Evolutionary conservation across 495 filamentous ascomycete genomes (phyloP), one percentile per base, ranked within the genome.

Genomic region (Delitschia confertaspora): DNA sequence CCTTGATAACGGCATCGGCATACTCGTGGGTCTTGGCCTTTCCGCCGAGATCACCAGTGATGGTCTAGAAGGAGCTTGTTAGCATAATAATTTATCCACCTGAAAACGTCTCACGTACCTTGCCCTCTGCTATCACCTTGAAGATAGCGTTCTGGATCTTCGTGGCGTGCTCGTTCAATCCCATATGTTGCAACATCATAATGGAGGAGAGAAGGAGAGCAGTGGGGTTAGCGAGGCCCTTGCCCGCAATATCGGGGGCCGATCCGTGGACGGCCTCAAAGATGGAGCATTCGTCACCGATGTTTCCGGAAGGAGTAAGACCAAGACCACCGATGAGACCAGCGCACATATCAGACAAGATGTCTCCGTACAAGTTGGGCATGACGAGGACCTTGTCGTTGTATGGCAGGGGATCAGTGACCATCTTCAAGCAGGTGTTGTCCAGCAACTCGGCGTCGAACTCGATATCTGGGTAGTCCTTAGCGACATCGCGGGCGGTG

Each of bases 161-260:
- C 60, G 75, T 68, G 40, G 93, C 91, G 60, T 95, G 79, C 44
- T 86, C 75, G 59, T 72, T 75, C 40, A 96, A 72, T 53, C 82
- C 82, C 93, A 98, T 96, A 70, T 96, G 93, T 64, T 93, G 83
- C 76, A 98, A 69, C 91, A 98, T 96, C 91, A 96, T 96, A 67
- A 95, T 87, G 60, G 79, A 85, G 66, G 77, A 83, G 52, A 95
- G 76, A 38, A 96, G 75, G 49, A 95, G 73, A 44, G 88, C 89
- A 53, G 89, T 95, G 36, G 89, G 89, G 74, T 96, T 96, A 59
- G 89, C 89, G 40, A 94, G 80, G 32, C 76, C 79, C 77, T 93
- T 88, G 63, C 91, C 91, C 40, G 89, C 93, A 60, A 98, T 98
- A 64, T 98, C 91, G 34, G 91, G 91, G 24, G 91, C 91, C 32